These are phyloP conservation scores for Conoideocrella luteorostrata DNA, from an alignment of 2,329 filamentous ascomycete species.

Conservation along the genomic window DNA sequence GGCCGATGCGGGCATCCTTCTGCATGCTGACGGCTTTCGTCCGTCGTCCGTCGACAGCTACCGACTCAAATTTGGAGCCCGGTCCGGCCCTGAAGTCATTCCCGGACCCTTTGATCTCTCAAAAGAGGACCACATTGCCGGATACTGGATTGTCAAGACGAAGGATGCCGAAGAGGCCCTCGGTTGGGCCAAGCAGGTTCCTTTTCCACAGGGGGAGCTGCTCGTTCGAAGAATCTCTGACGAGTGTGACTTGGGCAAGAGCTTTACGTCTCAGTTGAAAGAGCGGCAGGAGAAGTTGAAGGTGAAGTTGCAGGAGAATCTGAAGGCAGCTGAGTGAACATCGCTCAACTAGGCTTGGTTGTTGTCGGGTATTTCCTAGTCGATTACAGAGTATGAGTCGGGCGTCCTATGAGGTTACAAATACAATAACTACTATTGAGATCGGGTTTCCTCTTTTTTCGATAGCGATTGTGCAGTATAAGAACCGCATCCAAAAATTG, in stretches of 20 bases:
- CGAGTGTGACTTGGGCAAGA: slow-evolving; percentile 15
- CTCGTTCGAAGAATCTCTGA: slow-evolving; percentile 19
- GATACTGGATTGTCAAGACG: slow-evolving; percentile 25
- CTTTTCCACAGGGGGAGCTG: slow-evolving; percentile 19
- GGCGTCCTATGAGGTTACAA: no score
- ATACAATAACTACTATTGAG: no score
- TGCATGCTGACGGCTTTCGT: slow-evolving; percentile 20
- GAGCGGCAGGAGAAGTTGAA: no score
- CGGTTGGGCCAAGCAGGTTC: slow-evolving; percentile 23
- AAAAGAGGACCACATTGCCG: slow-evolving; percentile 19
- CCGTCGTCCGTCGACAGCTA: slow-evolving; percentile 19
- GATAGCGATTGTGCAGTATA: no score
- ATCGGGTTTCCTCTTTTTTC: no score
- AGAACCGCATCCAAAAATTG: no score
- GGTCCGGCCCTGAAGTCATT: slow-evolving; percentile 13
- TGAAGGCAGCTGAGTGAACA: no score
- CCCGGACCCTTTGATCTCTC: slow-evolving; percentile 23
- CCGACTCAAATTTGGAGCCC: slow-evolving; percentile 18
- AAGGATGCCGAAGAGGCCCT: slow-evolving; percentile 23
- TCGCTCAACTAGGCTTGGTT: no score
- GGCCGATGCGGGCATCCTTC: slow-evolving; percentile 19
- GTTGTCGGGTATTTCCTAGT: no score
- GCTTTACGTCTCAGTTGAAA: no score
- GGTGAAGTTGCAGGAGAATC: no score
- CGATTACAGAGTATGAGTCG: no score